Evolutionary conservation across 495 filamentous ascomycete species (phyloP), one percentile per base, ranked within the genome.

Genomic region (Aspergillus leporis): DNA sequence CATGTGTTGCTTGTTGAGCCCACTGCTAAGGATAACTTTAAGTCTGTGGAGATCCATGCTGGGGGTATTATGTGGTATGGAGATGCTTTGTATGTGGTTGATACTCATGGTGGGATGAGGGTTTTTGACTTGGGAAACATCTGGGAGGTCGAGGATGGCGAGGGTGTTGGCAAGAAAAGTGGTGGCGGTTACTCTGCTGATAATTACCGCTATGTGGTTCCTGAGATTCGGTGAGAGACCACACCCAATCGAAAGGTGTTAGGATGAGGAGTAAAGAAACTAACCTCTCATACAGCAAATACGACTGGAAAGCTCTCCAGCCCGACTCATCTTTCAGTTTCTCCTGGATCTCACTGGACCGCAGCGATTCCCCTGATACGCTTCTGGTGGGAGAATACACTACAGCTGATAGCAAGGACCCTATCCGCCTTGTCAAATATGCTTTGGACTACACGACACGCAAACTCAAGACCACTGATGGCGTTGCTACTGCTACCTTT

Each of bases 1-100:
- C 73, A 78, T 65, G 74, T 70, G 0, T 56, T 76, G n/a, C 63
- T 78, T 0, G 70, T 75, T 10, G 51, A 69, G 28, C 72, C 72
- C 2, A 71, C 49, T 46, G 67, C 59, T 8, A 58, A 65, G 28
- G 63, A 69, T 38, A 62, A 68, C 46, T 75, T 75, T 51, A 55
- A 60, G 36, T 18, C 69, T 10, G 66, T 73, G 25, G 36, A 28
- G 12, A 53, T 71, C 8, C 72, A 75, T 57, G 70, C 71, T 0
- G 72, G 72, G 3, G 72, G 72, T 1, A 67, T 75, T 19, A 61
- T 61, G 53, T 75, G 72, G 70, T 75, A 73, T 56, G 70, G 71
- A 6, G 62, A 67, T 30, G 32, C 60, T 32, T 22, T 75, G 16
- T 75, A 69, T 51, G 67, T 75, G 5, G 72, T 73, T 6, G 70